These are phyloP conservation scores for Fusarium ramigenum DNA, from an alignment of 2,329 filamentous ascomycete genomes.

Conservation along the genomic window DNA sequence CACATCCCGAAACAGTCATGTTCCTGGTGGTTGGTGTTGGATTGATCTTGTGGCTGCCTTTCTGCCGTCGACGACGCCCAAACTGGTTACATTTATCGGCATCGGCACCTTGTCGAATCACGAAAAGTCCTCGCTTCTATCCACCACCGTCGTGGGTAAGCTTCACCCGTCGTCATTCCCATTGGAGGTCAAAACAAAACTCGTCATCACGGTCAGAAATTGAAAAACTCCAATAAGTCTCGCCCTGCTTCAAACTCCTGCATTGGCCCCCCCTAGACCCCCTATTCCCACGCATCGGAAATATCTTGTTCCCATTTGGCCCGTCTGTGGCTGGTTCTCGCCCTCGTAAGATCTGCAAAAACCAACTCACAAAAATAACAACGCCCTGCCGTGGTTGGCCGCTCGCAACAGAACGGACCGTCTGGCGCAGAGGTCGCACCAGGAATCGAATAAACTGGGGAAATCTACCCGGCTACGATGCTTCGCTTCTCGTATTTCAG, in stretches of 20 bases:
- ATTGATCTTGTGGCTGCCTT: conserved; percentile 5
- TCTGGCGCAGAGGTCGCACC: not conserved
- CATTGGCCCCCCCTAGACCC: conserved; percentile 8
- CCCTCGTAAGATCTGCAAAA: conserved; percentile 40
- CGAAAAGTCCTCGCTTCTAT: not conserved
- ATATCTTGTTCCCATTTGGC: conserved; percentile 19
- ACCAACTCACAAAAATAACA: conserved; percentile 18
- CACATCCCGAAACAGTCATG: conserved; percentile 18
- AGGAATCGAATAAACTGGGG: conserved; percentile 10
- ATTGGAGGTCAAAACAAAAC: conserved; percentile 1
- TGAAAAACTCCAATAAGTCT: not conserved
- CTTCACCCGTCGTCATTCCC: conserved; percentile 17
- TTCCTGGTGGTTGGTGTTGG: not conserved
- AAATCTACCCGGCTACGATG: conserved; percentile 5
- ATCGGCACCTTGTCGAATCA: conserved; percentile 9
- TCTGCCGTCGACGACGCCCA: conserved; percentile 7
- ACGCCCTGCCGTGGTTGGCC: conserved; percentile 12
- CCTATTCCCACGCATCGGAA: conserved; percentile 19
- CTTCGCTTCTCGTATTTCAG: conserved; percentile 30
- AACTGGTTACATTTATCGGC: conserved; percentile 22
- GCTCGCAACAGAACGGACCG: conserved; percentile 12
- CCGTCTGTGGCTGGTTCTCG: conserved; percentile 24
- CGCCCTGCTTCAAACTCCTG: not conserved
- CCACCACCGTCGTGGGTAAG: conserved; percentile 8
- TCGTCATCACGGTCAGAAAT: conserved; percentile 26